These are phyloP conservation scores for Erythrophleum ivorense DNA, from an alignment of 331 rosid species.

Conservation along the genomic window DNA sequence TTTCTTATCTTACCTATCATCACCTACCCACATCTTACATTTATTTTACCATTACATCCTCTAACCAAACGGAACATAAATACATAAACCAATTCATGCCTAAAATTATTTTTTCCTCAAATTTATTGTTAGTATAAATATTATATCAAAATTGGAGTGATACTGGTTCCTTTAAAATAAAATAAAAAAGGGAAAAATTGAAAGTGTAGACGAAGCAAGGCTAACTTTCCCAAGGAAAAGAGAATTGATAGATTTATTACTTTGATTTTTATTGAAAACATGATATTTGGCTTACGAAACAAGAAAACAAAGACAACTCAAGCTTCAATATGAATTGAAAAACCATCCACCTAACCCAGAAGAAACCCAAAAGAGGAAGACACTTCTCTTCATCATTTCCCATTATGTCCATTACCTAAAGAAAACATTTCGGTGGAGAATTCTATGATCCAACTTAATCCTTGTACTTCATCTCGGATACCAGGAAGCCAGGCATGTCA, in stretches of 20 bases:
- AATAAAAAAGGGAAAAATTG: too few relatives aligned
- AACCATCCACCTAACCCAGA: background rate
- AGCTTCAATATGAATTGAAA: background rate
- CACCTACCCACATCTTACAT: too few relatives aligned
- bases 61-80: too few relatives aligned
- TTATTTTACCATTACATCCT: too few relatives aligned
- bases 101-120: background rate
- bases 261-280: constrained; percentile 16
- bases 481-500: constrained; percentile 85
- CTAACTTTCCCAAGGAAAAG: constrained; percentile 4
- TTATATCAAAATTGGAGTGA: too few relatives aligned
- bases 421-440: constrained; percentile 11
- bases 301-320: background rate
- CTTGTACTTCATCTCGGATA: constrained; percentile 89
- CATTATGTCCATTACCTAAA: background rate
- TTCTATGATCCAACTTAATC: constrained; percentile 53
- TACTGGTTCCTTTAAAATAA: too few relatives aligned
- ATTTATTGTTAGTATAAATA: too few relatives aligned
- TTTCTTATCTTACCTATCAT: too few relatives aligned
- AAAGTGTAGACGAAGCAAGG: too few relatives aligned
- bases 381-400: background rate
- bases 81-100: too few relatives aligned
- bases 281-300: constrained; percentile 32
- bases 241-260: constrained; percentile 23
- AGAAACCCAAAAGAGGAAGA: background rate